Conservation (phyloP, 257 asterid genomes). For the Fraxinus quadrangulata region DNA sequence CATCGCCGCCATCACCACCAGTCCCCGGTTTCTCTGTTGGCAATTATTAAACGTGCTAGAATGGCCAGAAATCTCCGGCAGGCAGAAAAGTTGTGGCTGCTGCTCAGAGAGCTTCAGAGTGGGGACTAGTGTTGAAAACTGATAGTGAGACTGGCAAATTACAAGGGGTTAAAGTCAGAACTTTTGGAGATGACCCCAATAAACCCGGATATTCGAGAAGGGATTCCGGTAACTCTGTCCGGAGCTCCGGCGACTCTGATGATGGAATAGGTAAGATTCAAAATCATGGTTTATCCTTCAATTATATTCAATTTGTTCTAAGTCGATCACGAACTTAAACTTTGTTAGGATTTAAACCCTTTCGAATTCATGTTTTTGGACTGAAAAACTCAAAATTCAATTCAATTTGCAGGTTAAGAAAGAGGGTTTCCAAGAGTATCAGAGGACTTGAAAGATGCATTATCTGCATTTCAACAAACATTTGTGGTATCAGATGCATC, state of each 20-base stretch:
- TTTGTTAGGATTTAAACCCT: too few species aligned
- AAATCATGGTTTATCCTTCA: too few species aligned
- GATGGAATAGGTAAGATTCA: constrained; percentile 53
- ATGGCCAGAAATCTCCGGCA: constrained; percentile 18
- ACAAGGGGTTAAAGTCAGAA: constrained; percentile 85
- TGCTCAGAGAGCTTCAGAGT: constrained; percentile 91
- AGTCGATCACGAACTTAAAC: background rate
- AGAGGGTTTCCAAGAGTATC: constrained; percentile 69
- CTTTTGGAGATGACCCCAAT: constrained; percentile 63
- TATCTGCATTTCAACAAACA: constrained; percentile 93
- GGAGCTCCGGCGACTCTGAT: constrained; percentile 80
- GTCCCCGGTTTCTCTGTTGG: constrained; percentile 6
- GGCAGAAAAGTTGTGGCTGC: constrained; percentile 58
- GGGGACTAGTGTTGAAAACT: constrained; percentile 85
- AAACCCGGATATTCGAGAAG: constrained; percentile 49
- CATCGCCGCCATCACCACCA: background rate
- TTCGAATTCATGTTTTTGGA: too few species aligned
- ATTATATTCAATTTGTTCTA: too few species aligned
- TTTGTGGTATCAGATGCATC: constrained; percentile 97
- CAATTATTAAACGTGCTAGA: too few species aligned
- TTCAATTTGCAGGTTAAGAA: constrained; percentile 50
- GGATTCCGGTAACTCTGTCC: constrained; percentile 69
- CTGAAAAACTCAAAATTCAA: too few species aligned
- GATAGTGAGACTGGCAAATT: constrained; percentile 81
- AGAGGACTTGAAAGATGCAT: constrained; percentile 81